Percentiles rank a stretch among this genome's conserved stretches.
Conservation (phyloP, 2,329 filamentous ascomycete species). For the Lecanoromycetidae sp. region DNA sequence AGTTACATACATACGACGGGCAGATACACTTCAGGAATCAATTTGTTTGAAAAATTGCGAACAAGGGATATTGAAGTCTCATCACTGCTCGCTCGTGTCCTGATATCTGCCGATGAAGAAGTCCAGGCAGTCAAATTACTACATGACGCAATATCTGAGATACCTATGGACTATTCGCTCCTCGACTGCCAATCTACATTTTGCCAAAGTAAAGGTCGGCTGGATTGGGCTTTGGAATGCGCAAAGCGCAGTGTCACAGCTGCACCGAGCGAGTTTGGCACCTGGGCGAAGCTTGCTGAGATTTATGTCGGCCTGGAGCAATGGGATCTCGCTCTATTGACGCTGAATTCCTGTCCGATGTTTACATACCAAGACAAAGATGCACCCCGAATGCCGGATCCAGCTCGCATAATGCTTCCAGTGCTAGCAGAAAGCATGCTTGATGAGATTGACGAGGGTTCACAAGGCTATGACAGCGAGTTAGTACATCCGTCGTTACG, state of each 20-base stretch:
- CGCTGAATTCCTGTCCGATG: slow-evolving; percentile 97
- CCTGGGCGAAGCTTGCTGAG: slow-evolving; percentile 86
- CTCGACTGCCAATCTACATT: slow-evolving; percentile 91
- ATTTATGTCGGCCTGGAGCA: slow-evolving; percentile 90
- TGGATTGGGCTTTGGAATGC: slow-evolving; percentile 79
- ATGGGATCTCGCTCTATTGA: slow-evolving; percentile 91
- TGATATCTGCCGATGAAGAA: slow-evolving; percentile 92
- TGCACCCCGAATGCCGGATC: slow-evolving; percentile 84
- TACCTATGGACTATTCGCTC: slow-evolving; percentile 96
- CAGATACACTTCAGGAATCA: slow-evolving; percentile 87
- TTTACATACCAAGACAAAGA: slow-evolving; percentile 99
- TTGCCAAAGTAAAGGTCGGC: slow-evolving; percentile 73
- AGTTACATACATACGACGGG: slow-evolving; percentile 94
- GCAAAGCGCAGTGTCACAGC: slow-evolving; percentile 91
- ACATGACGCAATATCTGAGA: slow-evolving; percentile 75
- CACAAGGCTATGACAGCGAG: slow-evolving; percentile 67
- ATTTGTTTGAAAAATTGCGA: slow-evolving; percentile 91
- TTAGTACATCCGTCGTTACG: slow-evolving; percentile 77
- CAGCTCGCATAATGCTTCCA: slow-evolving; percentile 74
- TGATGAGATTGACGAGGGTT: slow-evolving; percentile 91
- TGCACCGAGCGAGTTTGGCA: slow-evolving; percentile 91
- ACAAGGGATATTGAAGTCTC: slow-evolving; percentile 87
- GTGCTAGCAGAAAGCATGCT: slow-evolving; percentile 78
- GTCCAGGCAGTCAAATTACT: slow-evolving; percentile 86
- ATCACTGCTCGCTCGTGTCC: slow-evolving; percentile 76